Conservation (phyloP, 2,329 filamentous ascomycete genomes). For the Elsinoe necatrix region DNA sequence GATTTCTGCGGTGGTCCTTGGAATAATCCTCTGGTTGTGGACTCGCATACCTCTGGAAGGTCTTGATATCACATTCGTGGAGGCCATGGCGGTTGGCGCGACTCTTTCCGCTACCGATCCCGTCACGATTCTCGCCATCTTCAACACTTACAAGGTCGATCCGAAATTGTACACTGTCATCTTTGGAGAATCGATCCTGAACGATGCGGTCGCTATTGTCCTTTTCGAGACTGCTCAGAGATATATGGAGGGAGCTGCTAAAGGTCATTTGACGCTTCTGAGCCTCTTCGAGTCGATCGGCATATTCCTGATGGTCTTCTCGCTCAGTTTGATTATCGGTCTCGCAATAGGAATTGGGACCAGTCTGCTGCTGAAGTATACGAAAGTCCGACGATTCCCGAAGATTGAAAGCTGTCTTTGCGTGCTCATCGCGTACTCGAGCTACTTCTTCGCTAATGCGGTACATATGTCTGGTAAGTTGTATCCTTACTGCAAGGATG, state of each 20-base stretch:
- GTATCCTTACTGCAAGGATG: background rate
- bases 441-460: slow-evolving; percentile 96
- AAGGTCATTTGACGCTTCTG: slow-evolving; percentile 62
- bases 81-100: slow-evolving; percentile 92
- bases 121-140: slow-evolving; percentile 95
- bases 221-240: slow-evolving; percentile 96
- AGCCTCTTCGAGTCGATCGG: slow-evolving; percentile 87
- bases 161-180: slow-evolving; percentile 98
- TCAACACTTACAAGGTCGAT: slow-evolving; percentile 98
- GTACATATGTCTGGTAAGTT: slow-evolving; percentile 85
- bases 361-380: slow-evolving; percentile 86
- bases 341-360: slow-evolving; percentile 78
- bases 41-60: slow-evolving; percentile 78
- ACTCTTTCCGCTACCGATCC: slow-evolving; percentile 95
- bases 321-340: slow-evolving; percentile 84
- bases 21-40: slow-evolving; percentile 80
- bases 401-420: slow-evolving; percentile 96
- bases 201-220: slow-evolving; percentile 97
- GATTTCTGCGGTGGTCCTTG: slow-evolving; percentile 91
- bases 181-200: slow-evolving; percentile 95
- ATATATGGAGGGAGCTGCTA: slow-evolving; percentile 68
- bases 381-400: slow-evolving; percentile 80
- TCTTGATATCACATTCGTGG: slow-evolving; percentile 79
- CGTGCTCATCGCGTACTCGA: slow-evolving; percentile 87
- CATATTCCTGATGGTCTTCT: slow-evolving; percentile 93